These are phyloP conservation scores for Pestalotiopsis sp. DNA, from an alignment of 2,329 filamentous ascomycete genomes.

Conservation along the genomic window DNA sequence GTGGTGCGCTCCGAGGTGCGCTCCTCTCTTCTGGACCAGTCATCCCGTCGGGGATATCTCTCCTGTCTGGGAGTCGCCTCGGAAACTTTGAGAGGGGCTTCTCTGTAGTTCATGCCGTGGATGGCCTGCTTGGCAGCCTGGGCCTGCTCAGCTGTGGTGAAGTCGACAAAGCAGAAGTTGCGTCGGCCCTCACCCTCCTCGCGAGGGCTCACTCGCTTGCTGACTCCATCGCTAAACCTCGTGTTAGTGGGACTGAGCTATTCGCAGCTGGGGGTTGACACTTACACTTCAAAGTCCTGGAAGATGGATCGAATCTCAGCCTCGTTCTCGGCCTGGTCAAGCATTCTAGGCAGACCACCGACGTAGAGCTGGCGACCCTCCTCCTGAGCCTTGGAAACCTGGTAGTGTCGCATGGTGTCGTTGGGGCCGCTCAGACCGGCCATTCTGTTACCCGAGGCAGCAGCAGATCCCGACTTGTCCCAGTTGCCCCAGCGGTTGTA, in stretches of 20 bases:
- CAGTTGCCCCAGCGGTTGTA: constrained; percentile 50
- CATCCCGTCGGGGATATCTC: not conserved
- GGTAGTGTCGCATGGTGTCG: constrained; percentile 33
- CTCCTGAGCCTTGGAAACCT: constrained; percentile 28
- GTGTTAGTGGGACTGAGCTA: not conserved
- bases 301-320: constrained; percentile 50
- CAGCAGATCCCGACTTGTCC: constrained; percentile 20
- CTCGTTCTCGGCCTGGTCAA: constrained; percentile 49
- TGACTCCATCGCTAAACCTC: constrained; percentile 35
- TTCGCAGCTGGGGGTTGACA: constrained; percentile 2
- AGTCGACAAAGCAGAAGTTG: constrained; percentile 70
- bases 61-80: constrained; percentile 17
- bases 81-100: constrained; percentile 26
- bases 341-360: constrained; percentile 52
- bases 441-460: constrained; percentile 10
- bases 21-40: not conserved
- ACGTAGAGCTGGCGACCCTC: constrained; percentile 49
- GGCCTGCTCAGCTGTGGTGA: constrained; percentile 57
- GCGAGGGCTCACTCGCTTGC: constrained; percentile 60
- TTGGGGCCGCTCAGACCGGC: constrained; percentile 26
- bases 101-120: constrained; percentile 31
- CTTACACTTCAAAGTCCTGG: constrained; percentile 45
- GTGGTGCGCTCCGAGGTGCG: not conserved
- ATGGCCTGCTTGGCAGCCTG: constrained; percentile 49
- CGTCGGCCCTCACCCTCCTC: constrained; percentile 56